Evolutionary conservation across 148 eudicot genomes (phyloP).

Genomic region (Limonium bicolor): DNA sequence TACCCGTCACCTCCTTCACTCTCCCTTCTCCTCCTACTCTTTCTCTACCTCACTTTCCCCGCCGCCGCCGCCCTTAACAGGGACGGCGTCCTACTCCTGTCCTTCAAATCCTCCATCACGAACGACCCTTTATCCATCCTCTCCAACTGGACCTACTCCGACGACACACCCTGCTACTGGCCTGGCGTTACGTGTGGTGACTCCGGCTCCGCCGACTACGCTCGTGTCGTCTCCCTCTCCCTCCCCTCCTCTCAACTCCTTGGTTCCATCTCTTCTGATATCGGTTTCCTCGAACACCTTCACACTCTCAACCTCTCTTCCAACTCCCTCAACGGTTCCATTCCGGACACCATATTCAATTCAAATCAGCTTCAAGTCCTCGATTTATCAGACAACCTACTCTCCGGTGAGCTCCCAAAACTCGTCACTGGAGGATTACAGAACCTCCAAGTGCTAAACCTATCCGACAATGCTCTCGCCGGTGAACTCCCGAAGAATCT

Average conservation of each 20-base stretch:
- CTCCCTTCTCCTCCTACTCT: slow-evolving; percentile 5
- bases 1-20: too few relatives aligned
- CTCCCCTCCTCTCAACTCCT: slow-evolving; percentile 50
- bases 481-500: slow-evolving; percentile 52
- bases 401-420: slow-evolving; percentile 43
- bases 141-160: slow-evolving; percentile 32
- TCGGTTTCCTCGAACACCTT: slow-evolving; percentile 50
- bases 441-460: slow-evolving; percentile 29
- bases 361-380: slow-evolving; percentile 33
- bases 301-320: slow-evolving; percentile 42
- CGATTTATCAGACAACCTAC: slow-evolving; percentile 47
- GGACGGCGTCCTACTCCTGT: slow-evolving; percentile 59
- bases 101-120: slow-evolving; percentile 45
- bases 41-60: background rate
- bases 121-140: slow-evolving; percentile 49
- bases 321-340: slow-evolving; percentile 64
- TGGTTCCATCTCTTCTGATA: slow-evolving; percentile 40
- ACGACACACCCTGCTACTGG: slow-evolving; percentile 75
- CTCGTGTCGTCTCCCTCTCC: slow-evolving; percentile 35
- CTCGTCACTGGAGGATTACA: slow-evolving; percentile 29
- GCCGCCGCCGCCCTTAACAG: slow-evolving; percentile 14
- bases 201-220: background rate
- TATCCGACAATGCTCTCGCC: slow-evolving; percentile 47
- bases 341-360: slow-evolving; percentile 32
- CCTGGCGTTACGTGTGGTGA: slow-evolving; percentile 38